phyloP scores from a whole-genome alignment of 192 early-diverging fungal species.

The Pecoramyces ruminantium region DNA sequence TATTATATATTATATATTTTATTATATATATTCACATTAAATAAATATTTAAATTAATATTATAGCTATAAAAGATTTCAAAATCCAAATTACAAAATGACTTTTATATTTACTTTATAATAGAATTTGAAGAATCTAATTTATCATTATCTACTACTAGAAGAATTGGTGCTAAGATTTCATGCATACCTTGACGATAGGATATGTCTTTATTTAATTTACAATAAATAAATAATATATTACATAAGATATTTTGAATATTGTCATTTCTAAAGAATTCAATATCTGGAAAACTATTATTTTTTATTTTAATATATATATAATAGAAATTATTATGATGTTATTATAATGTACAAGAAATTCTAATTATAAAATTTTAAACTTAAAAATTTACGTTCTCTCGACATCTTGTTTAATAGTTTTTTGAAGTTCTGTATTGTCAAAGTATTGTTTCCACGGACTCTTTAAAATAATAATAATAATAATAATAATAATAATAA shows the following conservation, averaged over 20 bases:
- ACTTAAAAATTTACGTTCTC: slow-evolving; percentile 38
- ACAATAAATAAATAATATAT: slow-evolving; percentile 82
- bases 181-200: slow-evolving; percentile 98
- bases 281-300: slow-evolving; percentile 69
- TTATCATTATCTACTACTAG: slow-evolving; percentile 58
- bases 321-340: no score
- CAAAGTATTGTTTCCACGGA: slow-evolving; percentile 86
- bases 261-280: slow-evolving; percentile 46
- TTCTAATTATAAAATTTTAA: no score
- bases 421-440: slow-evolving; percentile 65
- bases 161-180: slow-evolving; percentile 70
- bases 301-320: background rate
- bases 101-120: background rate
- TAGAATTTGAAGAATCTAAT: slow-evolving; percentile 7
- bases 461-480: no score
- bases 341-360: no score
- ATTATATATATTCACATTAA: no score
- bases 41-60: no score
- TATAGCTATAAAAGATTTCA: no score
- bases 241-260: slow-evolving; percentile 50
- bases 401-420: slow-evolving; percentile 82
- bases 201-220: slow-evolving; percentile 73
- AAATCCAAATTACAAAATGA: no score
- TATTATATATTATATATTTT: no score
- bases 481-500: no score